Conservation (phyloP, 2,329 filamentous ascomycete species). For the Aspergillus awamori region DNA sequence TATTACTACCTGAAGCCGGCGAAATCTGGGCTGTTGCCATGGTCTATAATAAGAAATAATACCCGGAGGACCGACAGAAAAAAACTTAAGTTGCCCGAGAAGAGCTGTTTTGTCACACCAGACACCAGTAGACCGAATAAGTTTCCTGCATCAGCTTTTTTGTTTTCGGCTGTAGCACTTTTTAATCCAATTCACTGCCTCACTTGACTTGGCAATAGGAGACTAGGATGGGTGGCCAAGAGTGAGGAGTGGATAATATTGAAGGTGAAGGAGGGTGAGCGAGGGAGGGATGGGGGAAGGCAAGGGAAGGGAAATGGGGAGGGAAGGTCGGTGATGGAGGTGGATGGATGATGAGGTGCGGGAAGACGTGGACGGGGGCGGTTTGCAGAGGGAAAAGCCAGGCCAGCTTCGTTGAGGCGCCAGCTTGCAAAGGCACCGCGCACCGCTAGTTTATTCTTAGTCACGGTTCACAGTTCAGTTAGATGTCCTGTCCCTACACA, state of each 20-base stretch:
- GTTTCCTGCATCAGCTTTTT: constrained; percentile 12
- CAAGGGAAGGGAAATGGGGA: neutral
- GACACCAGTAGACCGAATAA: constrained; percentile 6
- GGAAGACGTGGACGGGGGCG: too few relatives aligned
- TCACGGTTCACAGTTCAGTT: neutral
- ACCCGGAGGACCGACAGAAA: neutral
- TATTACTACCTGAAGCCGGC: constrained; percentile 27
- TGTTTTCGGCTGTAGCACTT: constrained; percentile 5
- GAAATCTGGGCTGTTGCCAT: constrained; percentile 41
- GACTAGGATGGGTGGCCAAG: constrained; percentile 1
- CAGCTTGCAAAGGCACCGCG: neutral
- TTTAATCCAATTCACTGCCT: constrained; percentile 9
- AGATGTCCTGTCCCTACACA: too few relatives aligned
- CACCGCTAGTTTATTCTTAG: neutral
- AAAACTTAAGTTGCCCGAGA: neutral
- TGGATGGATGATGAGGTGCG: neutral
- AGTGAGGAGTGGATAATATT: neutral
- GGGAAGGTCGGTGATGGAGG: neutral
- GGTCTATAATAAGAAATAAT: constrained; percentile 20
- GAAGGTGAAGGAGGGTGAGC: constrained; percentile 4
- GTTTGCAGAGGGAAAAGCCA: neutral
- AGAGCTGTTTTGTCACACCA: constrained; percentile 2
- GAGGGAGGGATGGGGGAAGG: neutral
- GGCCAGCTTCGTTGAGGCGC: neutral
- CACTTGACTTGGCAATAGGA: constrained; percentile 9